phyloP scores from a whole-genome alignment of 371 early-diverging fungal species.

The Blakeslea trispora region DNA sequence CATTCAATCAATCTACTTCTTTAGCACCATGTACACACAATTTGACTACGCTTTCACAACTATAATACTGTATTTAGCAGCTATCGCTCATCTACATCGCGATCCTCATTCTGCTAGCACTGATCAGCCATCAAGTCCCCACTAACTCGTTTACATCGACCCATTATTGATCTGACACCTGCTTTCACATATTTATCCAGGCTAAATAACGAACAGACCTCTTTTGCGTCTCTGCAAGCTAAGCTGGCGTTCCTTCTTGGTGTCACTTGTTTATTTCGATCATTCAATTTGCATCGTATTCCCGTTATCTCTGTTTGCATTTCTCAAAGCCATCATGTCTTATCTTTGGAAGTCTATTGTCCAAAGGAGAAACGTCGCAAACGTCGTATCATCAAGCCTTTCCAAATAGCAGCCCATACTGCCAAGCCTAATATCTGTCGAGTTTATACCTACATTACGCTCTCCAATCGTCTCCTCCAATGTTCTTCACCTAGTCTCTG shows the following conservation, averaged over 20 bases:
- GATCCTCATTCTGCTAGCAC: background rate
- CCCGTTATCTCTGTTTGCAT: background rate
- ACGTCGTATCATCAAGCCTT: constrained; percentile 9
- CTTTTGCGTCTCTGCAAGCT: constrained; percentile 2
- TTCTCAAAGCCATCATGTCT: background rate
- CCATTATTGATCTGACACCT: constrained; percentile 1
- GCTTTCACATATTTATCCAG: background rate
- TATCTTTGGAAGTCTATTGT: constrained; percentile 1
- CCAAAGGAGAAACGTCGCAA: constrained; percentile 3
- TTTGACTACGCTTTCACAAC: background rate
- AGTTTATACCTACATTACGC: background rate
- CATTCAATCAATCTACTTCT: constrained; percentile 9
- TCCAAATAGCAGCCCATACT: background rate
- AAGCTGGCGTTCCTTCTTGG: constrained; percentile 10
- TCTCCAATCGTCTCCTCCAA: background rate
- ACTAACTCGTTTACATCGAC: background rate
- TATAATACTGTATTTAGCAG: constrained; percentile 1
- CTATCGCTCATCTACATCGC: constrained; percentile 4
- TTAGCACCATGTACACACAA: background rate
- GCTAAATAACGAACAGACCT: background rate
- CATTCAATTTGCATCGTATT: constrained; percentile 1
- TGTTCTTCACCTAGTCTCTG: background rate
- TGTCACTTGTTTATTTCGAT: background rate
- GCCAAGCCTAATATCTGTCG: background rate
- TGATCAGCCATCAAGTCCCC: background rate